Percentiles rank a stretch among this genome's conserved stretches.
Evolutionary conservation across 177 flowering plant species (phyloP).

Genomic region (Vitis hybrid): DNA sequence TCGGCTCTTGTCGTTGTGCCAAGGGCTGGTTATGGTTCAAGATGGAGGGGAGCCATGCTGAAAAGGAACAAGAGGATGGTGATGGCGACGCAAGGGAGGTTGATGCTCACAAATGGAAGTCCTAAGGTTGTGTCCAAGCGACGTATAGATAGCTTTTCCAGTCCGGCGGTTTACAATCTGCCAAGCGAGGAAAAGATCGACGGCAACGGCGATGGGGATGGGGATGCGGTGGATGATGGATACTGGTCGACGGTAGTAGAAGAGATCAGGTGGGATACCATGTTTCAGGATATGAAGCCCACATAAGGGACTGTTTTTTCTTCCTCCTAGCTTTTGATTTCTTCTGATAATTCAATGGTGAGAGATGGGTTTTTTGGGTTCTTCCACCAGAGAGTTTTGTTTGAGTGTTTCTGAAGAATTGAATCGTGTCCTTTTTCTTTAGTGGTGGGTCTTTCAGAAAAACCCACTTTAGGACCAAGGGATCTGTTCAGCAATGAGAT

Average conservation of each 20-base stretch:
- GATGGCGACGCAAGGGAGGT: constrained; percentile 20
- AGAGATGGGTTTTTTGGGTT: constrained; percentile 35
- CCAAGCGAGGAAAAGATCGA: constrained; percentile 23
- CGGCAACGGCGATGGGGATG: constrained; percentile 11
- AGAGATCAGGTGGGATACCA: constrained; percentile 69
- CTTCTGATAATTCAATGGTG: constrained; percentile 27
- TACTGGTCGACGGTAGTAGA: constrained; percentile 43
- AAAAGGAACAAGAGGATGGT: constrained; percentile 31
- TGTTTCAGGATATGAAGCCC: constrained; percentile 73
- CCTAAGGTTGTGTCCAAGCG: constrained; percentile 20
- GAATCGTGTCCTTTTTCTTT: constrained; percentile 2
- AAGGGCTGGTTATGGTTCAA: constrained; percentile 26
- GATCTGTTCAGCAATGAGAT: constrained; percentile 22
- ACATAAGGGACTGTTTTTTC: constrained; percentile 29
- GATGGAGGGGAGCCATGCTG: constrained; percentile 39
- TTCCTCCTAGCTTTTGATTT: neutral
- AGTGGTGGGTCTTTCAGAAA: constrained; percentile 29
- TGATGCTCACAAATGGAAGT: constrained; percentile 50
- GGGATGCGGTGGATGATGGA: constrained; percentile 15
- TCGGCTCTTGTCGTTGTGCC: constrained; percentile 54
- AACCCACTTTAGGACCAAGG: constrained; percentile 14
- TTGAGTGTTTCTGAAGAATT: constrained; percentile 11
- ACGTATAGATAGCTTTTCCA: constrained; percentile 40
- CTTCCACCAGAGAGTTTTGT: constrained; percentile 34
- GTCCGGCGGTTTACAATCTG: constrained; percentile 33